These are phyloP conservation scores for Epichloe typhina DNA, from an alignment of 2,329 filamentous ascomycete genomes.

Conservation along the genomic window DNA sequence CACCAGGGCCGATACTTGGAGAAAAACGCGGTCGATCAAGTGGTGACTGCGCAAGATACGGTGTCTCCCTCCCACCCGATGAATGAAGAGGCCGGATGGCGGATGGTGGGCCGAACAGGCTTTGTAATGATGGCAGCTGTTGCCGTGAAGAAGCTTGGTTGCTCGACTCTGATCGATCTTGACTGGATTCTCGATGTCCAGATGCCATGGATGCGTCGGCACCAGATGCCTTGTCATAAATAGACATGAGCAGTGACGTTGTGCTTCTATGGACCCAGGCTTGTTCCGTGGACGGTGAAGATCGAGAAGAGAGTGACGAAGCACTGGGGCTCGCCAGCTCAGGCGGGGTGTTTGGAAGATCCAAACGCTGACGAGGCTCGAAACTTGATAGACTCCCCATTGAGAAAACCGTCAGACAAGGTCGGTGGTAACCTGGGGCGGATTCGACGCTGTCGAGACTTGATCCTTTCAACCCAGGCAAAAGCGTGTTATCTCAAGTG, in stretches of 20 bases:
- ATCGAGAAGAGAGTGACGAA: slow-evolving; percentile 32
- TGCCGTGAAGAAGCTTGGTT: slow-evolving; percentile 23
- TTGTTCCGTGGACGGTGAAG: slow-evolving; percentile 29
- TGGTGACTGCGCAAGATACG: slow-evolving; percentile 31
- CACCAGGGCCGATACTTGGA: slow-evolving; percentile 23
- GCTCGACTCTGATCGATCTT: slow-evolving; percentile 21
- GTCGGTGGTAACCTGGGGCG: background rate
- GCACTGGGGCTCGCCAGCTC: slow-evolving; percentile 39
- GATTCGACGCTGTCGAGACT: background rate
- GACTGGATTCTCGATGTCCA: slow-evolving; percentile 22
- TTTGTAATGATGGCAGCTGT: slow-evolving; percentile 43
- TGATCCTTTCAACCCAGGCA: background rate
- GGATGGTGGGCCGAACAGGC: slow-evolving; percentile 38
- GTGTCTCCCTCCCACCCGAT: slow-evolving; percentile 32
- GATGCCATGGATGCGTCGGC: slow-evolving; percentile 29
- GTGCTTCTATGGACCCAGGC: slow-evolving; percentile 27
- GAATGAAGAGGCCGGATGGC: slow-evolving; percentile 31
- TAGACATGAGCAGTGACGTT: slow-evolving; percentile 43
- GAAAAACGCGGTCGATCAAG: slow-evolving; percentile 32
- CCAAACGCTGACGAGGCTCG: slow-evolving; percentile 37
- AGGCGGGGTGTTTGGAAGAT: slow-evolving; percentile 40
- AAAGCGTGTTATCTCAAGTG: background rate
- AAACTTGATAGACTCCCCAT: slow-evolving; percentile 42
- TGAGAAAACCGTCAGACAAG: slow-evolving; percentile 21
- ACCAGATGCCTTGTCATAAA: slow-evolving; percentile 36